phyloP scores from a whole-genome alignment of 768 basidiomycete species.

The Galerina marginata region DNA sequence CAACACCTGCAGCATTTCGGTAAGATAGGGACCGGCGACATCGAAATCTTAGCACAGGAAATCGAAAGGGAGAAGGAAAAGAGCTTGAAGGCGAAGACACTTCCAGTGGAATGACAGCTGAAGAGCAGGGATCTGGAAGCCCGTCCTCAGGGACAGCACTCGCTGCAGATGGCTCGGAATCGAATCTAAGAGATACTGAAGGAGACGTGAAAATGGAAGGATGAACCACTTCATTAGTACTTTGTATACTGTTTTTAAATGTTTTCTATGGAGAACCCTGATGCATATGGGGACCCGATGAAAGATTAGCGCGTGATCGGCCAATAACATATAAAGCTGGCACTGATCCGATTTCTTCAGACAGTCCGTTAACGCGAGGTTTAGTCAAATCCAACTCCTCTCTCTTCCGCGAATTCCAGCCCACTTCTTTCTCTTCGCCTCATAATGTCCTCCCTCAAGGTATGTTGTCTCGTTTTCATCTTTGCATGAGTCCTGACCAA shows the following conservation, averaged over 20 bases:
- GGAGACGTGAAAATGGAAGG: conserved; percentile 59
- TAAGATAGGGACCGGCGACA: conserved; percentile 82
- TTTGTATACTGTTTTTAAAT: not conserved
- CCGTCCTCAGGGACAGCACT: conserved; percentile 21
- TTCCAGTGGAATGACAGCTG: conserved; percentile 28
- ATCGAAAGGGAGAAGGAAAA: conserved; percentile 55
- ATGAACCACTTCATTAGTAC: conserved; percentile 17
- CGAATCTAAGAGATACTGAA: conserved; percentile 37
- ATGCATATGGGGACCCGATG: not conserved
- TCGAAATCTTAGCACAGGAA: conserved; percentile 56
- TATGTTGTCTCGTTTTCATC: conserved; percentile 37
- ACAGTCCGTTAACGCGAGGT: not conserved
- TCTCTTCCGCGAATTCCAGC: not conserved
- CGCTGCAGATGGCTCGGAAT: conserved; percentile 21
- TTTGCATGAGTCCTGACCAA: conserved; percentile 26
- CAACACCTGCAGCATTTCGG: conserved; percentile 77
- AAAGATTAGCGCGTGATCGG: conserved; percentile 27
- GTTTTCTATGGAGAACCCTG: not conserved
- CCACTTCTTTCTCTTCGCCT: conserved; percentile 7
- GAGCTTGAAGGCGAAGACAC: conserved; percentile 44
- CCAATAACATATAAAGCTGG: conserved; percentile 15
- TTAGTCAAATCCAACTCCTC: not conserved
- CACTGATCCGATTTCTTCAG: conserved; percentile 29
- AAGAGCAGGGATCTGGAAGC: conserved; percentile 41
- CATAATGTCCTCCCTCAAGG: conserved; percentile 46